These are phyloP conservation scores for Chimonanthus salicifolius DNA, from an alignment of 164 flowering plant genomes.

Conservation along the genomic window DNA sequence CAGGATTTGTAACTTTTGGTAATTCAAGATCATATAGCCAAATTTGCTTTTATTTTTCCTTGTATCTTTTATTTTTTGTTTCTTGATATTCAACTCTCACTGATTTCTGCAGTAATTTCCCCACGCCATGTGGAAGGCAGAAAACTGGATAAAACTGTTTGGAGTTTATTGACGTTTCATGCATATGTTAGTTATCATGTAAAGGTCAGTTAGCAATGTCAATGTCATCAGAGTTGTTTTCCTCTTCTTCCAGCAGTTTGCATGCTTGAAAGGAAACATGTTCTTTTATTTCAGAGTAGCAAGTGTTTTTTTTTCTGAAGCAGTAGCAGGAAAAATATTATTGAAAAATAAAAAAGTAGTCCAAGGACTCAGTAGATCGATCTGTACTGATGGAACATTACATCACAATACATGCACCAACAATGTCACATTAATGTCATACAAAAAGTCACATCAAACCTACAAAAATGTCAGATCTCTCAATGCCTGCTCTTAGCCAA, in stretches of 20 bases:
- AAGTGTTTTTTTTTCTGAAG: no score
- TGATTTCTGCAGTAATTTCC: conserved; percentile 53
- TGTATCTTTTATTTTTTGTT: not conserved
- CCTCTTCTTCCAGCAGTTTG: not conserved
- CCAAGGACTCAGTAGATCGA: no score
- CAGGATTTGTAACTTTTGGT: conserved; percentile 97
- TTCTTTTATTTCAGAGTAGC: no score
- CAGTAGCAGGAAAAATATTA: no score
- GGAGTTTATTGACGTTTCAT: conserved; percentile 90
- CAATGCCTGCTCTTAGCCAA: no score
- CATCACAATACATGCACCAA: no score
- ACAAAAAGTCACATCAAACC: no score
- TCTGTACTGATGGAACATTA: no score
- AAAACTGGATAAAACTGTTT: conserved; percentile 81
- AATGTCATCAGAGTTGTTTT: not conserved
- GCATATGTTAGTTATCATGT: conserved; percentile 97
- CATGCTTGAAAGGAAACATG: not conserved
- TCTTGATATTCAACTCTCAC: not conserved
- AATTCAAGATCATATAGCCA: conserved; percentile 11
- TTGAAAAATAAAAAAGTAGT: no score
- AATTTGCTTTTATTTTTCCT: not conserved
- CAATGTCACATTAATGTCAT: no score
- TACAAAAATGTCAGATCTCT: no score
- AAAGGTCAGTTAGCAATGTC: conserved; percentile 44
- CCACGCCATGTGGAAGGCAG: conserved; percentile 94